Conservation (phyloP, 352 stramenopile species). For the Phytophthora tubulina region DNA sequence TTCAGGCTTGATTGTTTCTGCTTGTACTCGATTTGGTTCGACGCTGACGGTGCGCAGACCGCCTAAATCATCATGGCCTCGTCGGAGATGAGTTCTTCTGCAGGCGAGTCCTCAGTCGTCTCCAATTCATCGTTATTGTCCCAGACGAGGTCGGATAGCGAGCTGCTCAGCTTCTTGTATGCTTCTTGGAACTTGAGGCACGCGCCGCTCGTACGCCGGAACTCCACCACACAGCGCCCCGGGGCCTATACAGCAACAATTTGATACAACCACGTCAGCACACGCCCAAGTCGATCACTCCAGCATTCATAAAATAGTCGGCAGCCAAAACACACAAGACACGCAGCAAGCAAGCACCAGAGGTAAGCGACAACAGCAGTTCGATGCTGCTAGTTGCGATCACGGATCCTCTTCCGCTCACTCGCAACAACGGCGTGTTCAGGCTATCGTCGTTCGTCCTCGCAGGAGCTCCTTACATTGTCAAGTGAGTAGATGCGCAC, state of each 20-base stretch:
- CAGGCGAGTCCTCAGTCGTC: slow-evolving; percentile 38
- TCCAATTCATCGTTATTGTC: slow-evolving; percentile 50
- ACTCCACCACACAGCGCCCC: slow-evolving; percentile 73
- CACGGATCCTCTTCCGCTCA: slow-evolving; percentile 25
- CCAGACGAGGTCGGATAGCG: slow-evolving; percentile 67
- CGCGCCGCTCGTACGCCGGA: slow-evolving; percentile 72
- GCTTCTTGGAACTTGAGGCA: slow-evolving; percentile 80
- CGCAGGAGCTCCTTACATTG: slow-evolving; percentile 64
- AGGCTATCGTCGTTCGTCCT: slow-evolving; percentile 28
- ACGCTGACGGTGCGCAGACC: slow-evolving; percentile 1
- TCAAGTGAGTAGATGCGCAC: slow-evolving; percentile 75
- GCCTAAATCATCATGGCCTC: slow-evolving; percentile 86
- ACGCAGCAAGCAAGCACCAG: slow-evolving; percentile 38
- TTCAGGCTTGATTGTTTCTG: slow-evolving; percentile 2
- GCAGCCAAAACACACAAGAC: slow-evolving; percentile 32
- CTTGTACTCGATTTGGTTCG: slow-evolving; percentile 8
- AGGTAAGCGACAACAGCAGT: slow-evolving; percentile 36
- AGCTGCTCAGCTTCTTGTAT: slow-evolving; percentile 72
- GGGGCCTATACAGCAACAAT: slow-evolving; percentile 47
- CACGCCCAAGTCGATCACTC: slow-evolving; percentile 22
- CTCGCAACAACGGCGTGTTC: slow-evolving; percentile 33
- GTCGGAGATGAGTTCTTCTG: slow-evolving; percentile 82
- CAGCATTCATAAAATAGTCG: slow-evolving; percentile 29
- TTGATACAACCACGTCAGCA: slow-evolving; percentile 42
- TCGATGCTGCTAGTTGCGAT: slow-evolving; percentile 35